These are phyloP conservation scores for Excoecaria agallocha DNA, from an alignment of 345 rosid species.

Conservation along the genomic window DNA sequence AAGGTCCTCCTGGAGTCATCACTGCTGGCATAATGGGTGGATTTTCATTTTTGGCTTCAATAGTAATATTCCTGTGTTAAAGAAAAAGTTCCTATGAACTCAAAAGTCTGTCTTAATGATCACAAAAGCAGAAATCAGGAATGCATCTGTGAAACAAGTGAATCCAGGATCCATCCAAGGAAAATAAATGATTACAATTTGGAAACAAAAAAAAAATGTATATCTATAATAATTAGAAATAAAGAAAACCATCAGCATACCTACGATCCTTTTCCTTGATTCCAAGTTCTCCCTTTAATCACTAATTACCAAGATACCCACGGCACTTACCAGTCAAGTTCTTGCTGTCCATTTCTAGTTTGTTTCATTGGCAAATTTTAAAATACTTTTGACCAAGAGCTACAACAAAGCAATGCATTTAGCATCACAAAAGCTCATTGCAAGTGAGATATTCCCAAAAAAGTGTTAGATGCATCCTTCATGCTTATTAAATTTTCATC, in stretches of 20 bases:
- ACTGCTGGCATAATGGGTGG: conserved; percentile 90
- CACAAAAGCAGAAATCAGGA: background rate
- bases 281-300: background rate
- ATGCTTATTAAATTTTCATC: background rate
- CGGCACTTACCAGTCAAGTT: background rate
- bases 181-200: background rate
- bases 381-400: background rate
- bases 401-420: background rate
- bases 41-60: conserved; percentile 61
- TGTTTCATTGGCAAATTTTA: background rate
- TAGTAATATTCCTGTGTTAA: conserved; percentile 40
- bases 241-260: background rate
- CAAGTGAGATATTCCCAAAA: no score
- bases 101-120: background rate
- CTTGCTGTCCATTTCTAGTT: background rate
- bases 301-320: background rate
- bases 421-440: background rate
- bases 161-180: background rate
- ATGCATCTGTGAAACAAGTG: conserved; percentile 2
- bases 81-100: conserved; percentile 7
- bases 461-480: background rate
- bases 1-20: conserved; percentile 83
- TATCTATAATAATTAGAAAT: background rate
- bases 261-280: background rate
- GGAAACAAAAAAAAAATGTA: background rate